phyloP scores from a whole-genome alignment of 2,329 filamentous ascomycete genomes.

The Cyphellophora europaea region DNA sequence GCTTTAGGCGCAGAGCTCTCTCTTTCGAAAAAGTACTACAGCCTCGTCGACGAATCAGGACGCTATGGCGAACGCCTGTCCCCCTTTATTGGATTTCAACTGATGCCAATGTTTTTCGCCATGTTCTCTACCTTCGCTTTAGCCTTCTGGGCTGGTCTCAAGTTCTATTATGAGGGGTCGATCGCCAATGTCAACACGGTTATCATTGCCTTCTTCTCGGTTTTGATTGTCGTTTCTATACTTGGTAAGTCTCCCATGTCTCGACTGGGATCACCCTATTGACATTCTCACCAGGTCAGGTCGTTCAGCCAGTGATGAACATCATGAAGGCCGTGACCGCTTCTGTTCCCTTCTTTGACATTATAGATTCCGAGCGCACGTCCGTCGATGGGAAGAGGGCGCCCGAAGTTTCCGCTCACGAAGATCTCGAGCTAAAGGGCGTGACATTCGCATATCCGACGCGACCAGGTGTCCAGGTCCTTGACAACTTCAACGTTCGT shows the following conservation, averaged over 20 bases:
- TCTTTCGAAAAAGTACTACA: slow-evolving; percentile 26
- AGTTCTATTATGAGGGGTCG: slow-evolving; percentile 24
- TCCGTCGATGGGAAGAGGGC: slow-evolving; percentile 27
- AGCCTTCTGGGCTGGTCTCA: slow-evolving; percentile 29
- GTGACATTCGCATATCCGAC: slow-evolving; percentile 65
- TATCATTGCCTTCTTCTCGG: slow-evolving; percentile 28
- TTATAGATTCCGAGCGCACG: slow-evolving; percentile 60
- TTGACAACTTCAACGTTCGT: slow-evolving; percentile 27
- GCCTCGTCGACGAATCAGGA: slow-evolving; percentile 28
- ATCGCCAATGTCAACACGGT: slow-evolving; percentile 27
- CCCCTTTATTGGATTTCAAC: slow-evolving; percentile 22
- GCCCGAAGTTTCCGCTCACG: slow-evolving; percentile 50
- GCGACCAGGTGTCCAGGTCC: slow-evolving; percentile 26
- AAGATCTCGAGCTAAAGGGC: slow-evolving; percentile 51
- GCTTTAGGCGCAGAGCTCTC: slow-evolving; percentile 32
- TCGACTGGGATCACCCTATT: too few relatives aligned
- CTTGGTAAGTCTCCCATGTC: too few relatives aligned
- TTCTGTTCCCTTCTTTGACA: slow-evolving; percentile 66
- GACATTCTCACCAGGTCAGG: too few relatives aligned
- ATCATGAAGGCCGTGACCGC: slow-evolving; percentile 67
- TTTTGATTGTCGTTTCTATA: slow-evolving; percentile 34
- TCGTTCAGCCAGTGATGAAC: slow-evolving; percentile 25
- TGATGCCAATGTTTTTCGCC: slow-evolving; percentile 26
- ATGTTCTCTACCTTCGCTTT: slow-evolving; percentile 28
- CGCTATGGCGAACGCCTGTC: slow-evolving; percentile 23